Evolutionary conservation across 2,329 filamentous ascomycete genomes (phyloP), one percentile per base, ranked within the genome.

Genomic region (Trichophyton simii): DNA sequence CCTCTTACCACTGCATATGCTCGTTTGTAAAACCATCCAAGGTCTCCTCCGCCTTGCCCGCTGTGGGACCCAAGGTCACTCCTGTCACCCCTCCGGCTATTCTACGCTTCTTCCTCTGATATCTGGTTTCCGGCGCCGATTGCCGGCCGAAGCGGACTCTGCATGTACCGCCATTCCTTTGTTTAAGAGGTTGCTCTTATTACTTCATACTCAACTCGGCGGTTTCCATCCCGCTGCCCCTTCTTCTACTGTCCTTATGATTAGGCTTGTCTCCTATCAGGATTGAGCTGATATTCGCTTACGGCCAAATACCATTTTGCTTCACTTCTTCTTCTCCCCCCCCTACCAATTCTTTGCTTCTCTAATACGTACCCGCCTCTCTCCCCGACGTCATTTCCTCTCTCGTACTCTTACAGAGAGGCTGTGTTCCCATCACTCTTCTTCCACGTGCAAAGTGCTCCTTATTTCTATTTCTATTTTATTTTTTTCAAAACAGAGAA

Each of bases 361-460:
- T 52, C 11, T 38, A 0, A 13, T 38, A 9, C 11, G 34, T 38
- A 9, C 11, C 34, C 34, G 34, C 34, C 34, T 13, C 34, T 38
- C 11, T 25, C 18, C 22, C 50, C 50, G 25, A 54, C 50, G 50
- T 54, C 50, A 54, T 54, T 54, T 31, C 50, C 50, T 31, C 50
- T 54, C 50, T 28, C 22, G 22, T 54, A 54, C 50, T 54, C 22
- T 15, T 58, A 58, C 55, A 58, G 38, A 58, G 55, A 44, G 55
- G 55, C 34, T 44, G 34, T 58, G 55, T 58, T 58, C 50, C 50
- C 50, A 54, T 54, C 22, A 54, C 22, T 22, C 22, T 31, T 15
- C 50, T 8, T 54, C 50, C 50, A 54, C 50, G 50, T 54, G 50
- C 50, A 54, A 54, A 54, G 22, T 54, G 22, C 22, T 54, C 50